These are phyloP conservation scores for Tillandsia fasciculata DNA, from an alignment of 176 grass and related monocot genomes.

Conservation along the genomic window DNA sequence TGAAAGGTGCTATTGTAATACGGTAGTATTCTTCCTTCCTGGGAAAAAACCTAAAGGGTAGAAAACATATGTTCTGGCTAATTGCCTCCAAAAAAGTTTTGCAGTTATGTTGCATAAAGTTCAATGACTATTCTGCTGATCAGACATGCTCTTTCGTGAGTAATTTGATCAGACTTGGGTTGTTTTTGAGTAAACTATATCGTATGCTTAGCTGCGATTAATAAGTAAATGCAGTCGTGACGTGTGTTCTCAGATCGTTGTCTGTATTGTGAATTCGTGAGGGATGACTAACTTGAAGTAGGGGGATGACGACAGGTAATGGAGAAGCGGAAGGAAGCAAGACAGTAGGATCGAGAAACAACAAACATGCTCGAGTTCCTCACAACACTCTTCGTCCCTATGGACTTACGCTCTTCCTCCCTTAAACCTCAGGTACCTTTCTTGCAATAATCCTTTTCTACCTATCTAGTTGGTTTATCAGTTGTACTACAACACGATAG, in stretches of 20 bases:
- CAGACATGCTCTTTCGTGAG: neutral
- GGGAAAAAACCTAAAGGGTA: too few species aligned
- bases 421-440: constrained; percentile 40
- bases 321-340: neutral
- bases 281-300: too few species aligned
- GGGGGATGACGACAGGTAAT: too few species aligned
- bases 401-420: constrained; percentile 27
- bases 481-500: too few species aligned
- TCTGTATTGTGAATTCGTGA: too few species aligned
- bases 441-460: neutral
- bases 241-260: neutral
- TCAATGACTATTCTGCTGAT: too few species aligned
- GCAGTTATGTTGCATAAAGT: too few species aligned
- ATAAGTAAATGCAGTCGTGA: neutral
- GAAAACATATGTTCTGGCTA: too few species aligned
- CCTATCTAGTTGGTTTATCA: too few species aligned
- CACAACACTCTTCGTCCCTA: constrained; percentile 40
- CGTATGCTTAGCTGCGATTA: neutral
- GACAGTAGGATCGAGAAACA: constrained; percentile 22
- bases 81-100: too few species aligned
- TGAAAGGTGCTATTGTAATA: too few species aligned
- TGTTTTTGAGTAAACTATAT: constrained; percentile 5
- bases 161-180: neutral
- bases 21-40: too few species aligned
- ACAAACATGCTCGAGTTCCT: constrained; percentile 36